These are phyloP conservation scores for Crithidia fasciculata DNA, from an alignment of 208 protist genomes.

Conservation along the genomic window DNA sequence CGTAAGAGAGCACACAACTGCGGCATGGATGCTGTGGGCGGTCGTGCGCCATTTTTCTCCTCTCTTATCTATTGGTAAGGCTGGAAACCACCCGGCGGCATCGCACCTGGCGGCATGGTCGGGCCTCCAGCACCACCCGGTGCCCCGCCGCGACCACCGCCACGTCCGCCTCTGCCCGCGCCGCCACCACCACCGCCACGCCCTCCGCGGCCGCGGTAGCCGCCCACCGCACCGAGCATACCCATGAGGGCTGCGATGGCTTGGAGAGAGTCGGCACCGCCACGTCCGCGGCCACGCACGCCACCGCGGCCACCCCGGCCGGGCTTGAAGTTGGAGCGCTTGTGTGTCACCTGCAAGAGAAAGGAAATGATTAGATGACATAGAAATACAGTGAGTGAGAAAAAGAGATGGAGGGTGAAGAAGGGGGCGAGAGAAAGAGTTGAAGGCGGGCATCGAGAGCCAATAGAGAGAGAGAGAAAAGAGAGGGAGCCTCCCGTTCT, in stretches of 20 bases:
- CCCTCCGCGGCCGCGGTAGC: conserved; percentile 26
- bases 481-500: background rate
- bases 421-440: conserved; percentile 4
- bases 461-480: conserved; percentile 1
- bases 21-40: no score
- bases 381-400: background rate
- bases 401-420: background rate
- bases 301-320: conserved; percentile 58
- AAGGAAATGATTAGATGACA: conserved; percentile 9
- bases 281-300: conserved; percentile 25
- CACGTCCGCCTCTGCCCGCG: conserved; percentile 27
- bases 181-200: conserved; percentile 26
- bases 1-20: no score
- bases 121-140: background rate
- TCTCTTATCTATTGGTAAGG: conserved; percentile 44
- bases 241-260: conserved; percentile 76
- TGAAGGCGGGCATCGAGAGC: background rate
- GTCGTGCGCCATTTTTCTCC: no score
- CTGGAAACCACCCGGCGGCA: conserved; percentile 49
- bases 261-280: conserved; percentile 55
- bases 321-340: conserved; percentile 70
- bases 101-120: conserved; percentile 24
- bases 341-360: conserved; percentile 67
- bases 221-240: conserved; percentile 52
- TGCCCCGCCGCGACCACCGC: conserved; percentile 21